Conservation (phyloP, 495 filamentous ascomycete genomes). For the Xylaria telfairii region DNA sequence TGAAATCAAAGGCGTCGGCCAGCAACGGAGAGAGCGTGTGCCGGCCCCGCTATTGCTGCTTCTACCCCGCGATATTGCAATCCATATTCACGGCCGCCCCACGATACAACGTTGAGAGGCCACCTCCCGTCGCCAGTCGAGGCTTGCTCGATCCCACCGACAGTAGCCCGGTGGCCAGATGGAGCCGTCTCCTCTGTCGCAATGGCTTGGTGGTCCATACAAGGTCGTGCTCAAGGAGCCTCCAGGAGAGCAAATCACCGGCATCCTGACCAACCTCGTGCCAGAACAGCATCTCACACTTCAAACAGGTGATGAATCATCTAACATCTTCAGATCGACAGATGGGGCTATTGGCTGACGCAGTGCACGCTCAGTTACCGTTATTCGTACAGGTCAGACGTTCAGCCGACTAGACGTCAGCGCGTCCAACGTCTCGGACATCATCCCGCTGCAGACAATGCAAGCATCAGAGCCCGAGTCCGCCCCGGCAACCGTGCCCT, state of each 20-base stretch:
- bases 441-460: conserved; percentile 55
- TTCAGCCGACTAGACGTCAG: conserved; percentile 26
- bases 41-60: not conserved
- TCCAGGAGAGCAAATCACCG: conserved; percentile 68
- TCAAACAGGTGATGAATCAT: conserved; percentile 68
- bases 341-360: conserved; percentile 11
- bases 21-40: not conserved
- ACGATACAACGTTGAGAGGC: not conserved
- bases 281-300: conserved; percentile 77
- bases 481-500: not conserved
- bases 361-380: conserved; percentile 19
- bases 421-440: conserved; percentile 44
- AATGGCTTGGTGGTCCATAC: conserved; percentile 37
- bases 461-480: conserved; percentile 34
- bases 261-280: conserved; percentile 73
- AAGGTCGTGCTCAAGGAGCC: conserved; percentile 53
- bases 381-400: conserved; percentile 32
- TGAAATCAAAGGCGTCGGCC: not conserved
- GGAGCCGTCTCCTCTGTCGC: conserved; percentile 29
- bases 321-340: not conserved
- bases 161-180: conserved; percentile 16
- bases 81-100: not conserved
- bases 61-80: not conserved
- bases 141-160: not conserved
- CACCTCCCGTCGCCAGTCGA: not conserved